Conservation (phyloP, 768 basidiomycete genomes). For the Goffeauzyma gilvescens region DNA sequence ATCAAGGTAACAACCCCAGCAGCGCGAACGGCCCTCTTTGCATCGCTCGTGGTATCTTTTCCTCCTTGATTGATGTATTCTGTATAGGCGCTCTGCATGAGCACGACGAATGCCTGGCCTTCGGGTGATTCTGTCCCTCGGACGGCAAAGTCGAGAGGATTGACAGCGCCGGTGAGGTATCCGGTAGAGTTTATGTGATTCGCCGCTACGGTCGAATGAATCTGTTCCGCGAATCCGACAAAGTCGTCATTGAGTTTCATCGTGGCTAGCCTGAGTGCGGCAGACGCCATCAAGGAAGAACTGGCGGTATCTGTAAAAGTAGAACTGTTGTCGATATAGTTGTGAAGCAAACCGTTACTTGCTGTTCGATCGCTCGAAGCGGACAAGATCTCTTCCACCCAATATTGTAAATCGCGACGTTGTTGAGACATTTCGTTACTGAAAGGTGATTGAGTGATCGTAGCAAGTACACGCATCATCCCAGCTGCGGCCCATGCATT, state of each 20-base stretch:
- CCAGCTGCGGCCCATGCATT: constrained; percentile 37
- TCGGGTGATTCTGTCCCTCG: constrained; percentile 28
- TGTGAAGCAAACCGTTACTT: constrained; percentile 28
- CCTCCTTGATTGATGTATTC: constrained; percentile 20
- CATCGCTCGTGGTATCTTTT: constrained; percentile 5
- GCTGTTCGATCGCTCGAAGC: constrained; percentile 25
- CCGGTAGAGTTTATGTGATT: constrained; percentile 32
- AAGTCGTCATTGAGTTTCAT: constrained; percentile 28
- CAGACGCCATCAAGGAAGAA: constrained; percentile 26
- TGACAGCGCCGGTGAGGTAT: constrained; percentile 31
- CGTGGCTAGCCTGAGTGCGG: constrained; percentile 28
- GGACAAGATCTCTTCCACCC: constrained; percentile 33
- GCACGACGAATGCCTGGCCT: constrained; percentile 27
- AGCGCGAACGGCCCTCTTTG: background rate
- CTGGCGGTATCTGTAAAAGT: constrained; percentile 33
- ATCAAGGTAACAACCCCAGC: background rate
- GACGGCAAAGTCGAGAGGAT: constrained; percentile 31
- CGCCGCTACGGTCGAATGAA: constrained; percentile 29
- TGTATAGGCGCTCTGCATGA: constrained; percentile 27
- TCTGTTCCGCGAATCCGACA: constrained; percentile 24
- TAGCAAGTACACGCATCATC: constrained; percentile 34
- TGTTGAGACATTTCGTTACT: constrained; percentile 26
- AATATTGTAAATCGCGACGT: constrained; percentile 25
- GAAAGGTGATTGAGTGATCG: constrained; percentile 30
- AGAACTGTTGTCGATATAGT: constrained; percentile 31